Evolutionary conservation across 805 yeast genomes (phyloP).

Genomic region (Yarrowia yakushimensis): DNA sequence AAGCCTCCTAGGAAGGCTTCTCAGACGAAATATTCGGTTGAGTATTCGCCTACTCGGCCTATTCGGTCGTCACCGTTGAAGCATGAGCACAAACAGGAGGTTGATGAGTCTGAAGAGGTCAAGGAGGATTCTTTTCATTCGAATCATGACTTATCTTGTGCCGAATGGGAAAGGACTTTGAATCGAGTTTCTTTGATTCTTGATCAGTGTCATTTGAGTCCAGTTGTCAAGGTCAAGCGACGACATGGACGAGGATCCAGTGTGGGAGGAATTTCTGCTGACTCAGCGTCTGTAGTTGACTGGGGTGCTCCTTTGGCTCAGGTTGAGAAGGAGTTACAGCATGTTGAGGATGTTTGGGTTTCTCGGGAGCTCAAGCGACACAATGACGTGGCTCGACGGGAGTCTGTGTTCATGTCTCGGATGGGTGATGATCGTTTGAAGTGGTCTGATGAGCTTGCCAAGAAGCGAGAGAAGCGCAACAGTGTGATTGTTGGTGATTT

Average conservation of each 20-base stretch:
- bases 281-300: background rate
- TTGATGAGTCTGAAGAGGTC: background rate
- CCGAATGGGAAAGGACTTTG: background rate
- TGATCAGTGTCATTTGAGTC: slow-evolving; percentile 1
- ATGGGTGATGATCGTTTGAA: slow-evolving; percentile 12
- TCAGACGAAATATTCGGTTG: background rate
- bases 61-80: background rate
- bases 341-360: background rate
- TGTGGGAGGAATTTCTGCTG: background rate
- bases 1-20: slow-evolving; percentile 6
- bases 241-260: background rate
- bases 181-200: slow-evolving; percentile 7
- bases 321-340: slow-evolving; percentile 5
- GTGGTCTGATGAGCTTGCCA: slow-evolving; percentile 19
- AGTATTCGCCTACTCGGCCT: background rate
- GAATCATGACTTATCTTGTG: background rate
- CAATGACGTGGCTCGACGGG: background rate
- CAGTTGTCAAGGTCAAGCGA: background rate
- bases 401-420: background rate
- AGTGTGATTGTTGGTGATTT: slow-evolving; percentile 4
- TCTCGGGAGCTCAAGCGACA: background rate
- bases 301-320: slow-evolving; percentile 1
- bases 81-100: background rate
- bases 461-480: slow-evolving; percentile 23
- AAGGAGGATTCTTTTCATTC: background rate